Evolutionary conservation across 73 alveolate species (phyloP).

Genomic region (Tetrahymena borealis): DNA sequence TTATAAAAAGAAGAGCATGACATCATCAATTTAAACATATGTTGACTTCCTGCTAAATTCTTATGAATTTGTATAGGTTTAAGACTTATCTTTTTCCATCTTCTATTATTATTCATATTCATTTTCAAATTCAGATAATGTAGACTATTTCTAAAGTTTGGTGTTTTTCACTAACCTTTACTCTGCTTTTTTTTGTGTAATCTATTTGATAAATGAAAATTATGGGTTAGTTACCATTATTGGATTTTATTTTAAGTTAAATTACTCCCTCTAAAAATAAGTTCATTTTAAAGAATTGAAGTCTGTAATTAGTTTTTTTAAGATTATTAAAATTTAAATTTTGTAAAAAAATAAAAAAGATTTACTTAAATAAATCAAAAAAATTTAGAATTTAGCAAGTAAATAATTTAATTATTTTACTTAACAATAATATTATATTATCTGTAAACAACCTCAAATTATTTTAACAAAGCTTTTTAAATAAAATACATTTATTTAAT

Average conservation of each 20-base stretch:
- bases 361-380: too few species aligned
- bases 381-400: too few species aligned
- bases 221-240: too few species aligned
- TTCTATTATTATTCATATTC: background rate
- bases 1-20: background rate
- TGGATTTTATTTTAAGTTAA: too few species aligned
- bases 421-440: too few species aligned
- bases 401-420: too few species aligned
- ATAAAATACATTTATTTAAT: too few species aligned
- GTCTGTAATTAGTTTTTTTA: too few species aligned
- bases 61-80: background rate
- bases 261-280: background rate
- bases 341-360: too few species aligned
- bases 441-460: too few species aligned
- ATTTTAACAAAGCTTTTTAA: too few species aligned
- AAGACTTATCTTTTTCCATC: background rate
- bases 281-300: background rate
- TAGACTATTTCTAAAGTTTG: background rate
- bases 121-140: background rate
- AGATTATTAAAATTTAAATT: too few species aligned
- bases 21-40: background rate
- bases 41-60: background rate
- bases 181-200: background rate
- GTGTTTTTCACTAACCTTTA: background rate
- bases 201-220: background rate